These are phyloP conservation scores for Erysiphe neolycopersici DNA, from an alignment of 2,329 filamentous ascomycete genomes.

Conservation along the genomic window DNA sequence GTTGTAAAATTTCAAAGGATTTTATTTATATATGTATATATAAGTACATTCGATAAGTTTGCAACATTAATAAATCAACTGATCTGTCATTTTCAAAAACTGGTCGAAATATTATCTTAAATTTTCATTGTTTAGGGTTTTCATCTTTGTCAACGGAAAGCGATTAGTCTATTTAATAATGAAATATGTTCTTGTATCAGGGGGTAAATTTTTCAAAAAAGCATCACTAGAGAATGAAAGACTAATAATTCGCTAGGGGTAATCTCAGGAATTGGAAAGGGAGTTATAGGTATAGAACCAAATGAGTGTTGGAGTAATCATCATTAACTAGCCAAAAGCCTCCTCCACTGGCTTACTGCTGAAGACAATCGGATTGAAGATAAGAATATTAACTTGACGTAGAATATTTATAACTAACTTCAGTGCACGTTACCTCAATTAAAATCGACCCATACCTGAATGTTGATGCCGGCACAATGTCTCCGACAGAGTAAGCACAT, in stretches of 20 bases:
- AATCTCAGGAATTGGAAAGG: constrained; percentile 31
- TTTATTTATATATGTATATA: too few species aligned
- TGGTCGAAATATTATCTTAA: too few species aligned
- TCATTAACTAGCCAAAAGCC: constrained; percentile 19
- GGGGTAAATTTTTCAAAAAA: constrained; percentile 22
- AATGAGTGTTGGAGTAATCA: background rate
- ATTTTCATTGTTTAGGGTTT: too few species aligned
- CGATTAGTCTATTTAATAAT: constrained; percentile 17
- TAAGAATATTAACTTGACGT: constrained; percentile 18
- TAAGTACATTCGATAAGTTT: too few species aligned
- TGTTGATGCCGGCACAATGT: constrained; percentile 43
- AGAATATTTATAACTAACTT: constrained; percentile 11
- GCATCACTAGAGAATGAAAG: background rate
- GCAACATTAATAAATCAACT: too few species aligned
- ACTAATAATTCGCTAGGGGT: constrained; percentile 13
- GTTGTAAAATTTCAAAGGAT: too few species aligned
- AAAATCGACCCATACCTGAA: constrained; percentile 53
- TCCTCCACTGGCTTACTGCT: constrained; percentile 48
- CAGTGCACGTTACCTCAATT: constrained; percentile 30
- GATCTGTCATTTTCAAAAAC: too few species aligned
- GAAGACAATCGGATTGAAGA: constrained; percentile 56
- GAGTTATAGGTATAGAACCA: constrained; percentile 33
- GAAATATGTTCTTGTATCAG: constrained; percentile 62
- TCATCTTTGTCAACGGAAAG: too few species aligned
- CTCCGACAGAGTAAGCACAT: constrained; percentile 28